A percentile compares a stretch with the other conserved stretches of the same genome.
These are phyloP conservation scores for Salvia splendens DNA, from an alignment of 257 asterid genomes.

Conservation along the genomic window DNA sequence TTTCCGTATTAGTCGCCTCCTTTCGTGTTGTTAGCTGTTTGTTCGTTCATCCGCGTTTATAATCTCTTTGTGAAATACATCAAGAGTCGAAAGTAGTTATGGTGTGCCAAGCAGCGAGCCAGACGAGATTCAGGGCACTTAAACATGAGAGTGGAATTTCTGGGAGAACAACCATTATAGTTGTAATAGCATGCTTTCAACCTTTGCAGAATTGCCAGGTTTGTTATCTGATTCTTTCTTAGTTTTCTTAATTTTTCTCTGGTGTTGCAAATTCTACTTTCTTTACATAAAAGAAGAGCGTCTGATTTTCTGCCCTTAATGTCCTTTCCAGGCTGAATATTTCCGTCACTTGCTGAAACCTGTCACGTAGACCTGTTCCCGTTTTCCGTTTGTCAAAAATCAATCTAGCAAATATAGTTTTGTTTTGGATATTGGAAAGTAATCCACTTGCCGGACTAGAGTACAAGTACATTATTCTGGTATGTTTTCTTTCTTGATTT, in stretches of 20 bases:
- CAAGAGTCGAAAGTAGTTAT: conserved; percentile 66
- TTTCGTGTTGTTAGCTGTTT: conserved; percentile 19
- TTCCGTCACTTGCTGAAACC: conserved; percentile 92
- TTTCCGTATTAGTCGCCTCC: neutral
- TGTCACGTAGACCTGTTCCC: conserved; percentile 66
- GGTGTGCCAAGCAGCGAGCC: conserved; percentile 94
- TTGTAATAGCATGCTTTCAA: conserved; percentile 84
- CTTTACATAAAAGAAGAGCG: no score
- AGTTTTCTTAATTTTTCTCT: conserved; percentile 1
- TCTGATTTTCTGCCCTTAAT: conserved; percentile 26
- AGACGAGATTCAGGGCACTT: conserved; percentile 64
- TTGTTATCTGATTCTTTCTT: conserved; percentile 28
- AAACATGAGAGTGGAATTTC: conserved; percentile 81
- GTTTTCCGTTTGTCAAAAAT: conserved; percentile 30
- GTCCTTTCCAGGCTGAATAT: conserved; percentile 72
- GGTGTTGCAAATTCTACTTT: no score
- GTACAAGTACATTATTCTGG: conserved; percentile 43
- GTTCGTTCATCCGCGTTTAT: conserved; percentile 26
- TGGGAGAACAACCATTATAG: conserved; percentile 68
- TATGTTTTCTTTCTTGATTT: conserved; percentile 30
- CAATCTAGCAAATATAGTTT: conserved; percentile 49
- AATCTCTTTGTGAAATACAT: conserved; percentile 35
- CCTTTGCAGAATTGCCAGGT: conserved; percentile 86
- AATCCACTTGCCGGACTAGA: conserved; percentile 34
- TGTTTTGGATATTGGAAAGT: conserved; percentile 34